Evolutionary conservation across 441 rosid species (phyloP), one percentile per base, ranked within the genome.

Genomic region (Mallotus japonicus): DNA sequence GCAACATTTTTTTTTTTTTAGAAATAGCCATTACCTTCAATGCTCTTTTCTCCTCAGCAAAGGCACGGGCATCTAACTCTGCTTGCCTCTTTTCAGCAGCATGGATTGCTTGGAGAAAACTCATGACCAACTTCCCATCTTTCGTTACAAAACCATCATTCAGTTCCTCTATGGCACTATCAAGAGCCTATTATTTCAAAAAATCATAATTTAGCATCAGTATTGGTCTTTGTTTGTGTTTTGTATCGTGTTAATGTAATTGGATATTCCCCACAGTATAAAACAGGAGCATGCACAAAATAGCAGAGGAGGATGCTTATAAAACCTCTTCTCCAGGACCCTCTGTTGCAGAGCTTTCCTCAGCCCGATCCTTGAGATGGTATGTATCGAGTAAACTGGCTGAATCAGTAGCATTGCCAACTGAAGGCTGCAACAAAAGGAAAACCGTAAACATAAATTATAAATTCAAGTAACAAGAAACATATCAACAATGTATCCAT

Each of bases 41-140:
- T 59, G 87, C 86, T 80, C 80, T 82, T 82, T 77, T 84, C 74
- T 93, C 94, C 80, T 87, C 88, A 56, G 89, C 78, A 83, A 92
- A 94, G 76, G 85, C 83, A 76, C 40, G 88, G 75, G 95, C 90
- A 87, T 93, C 98, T 71, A 89, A 69, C 75, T 92, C 90, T 65
- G 97, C 94, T 82, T 93, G 98, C 83, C 91, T 84, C 69, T 88
- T 83, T 83, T 93, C 97, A 75, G 98, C 97, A 50, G 83, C 86
- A 79, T 93, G 98, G 74, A 96, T 92, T 67, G 97, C 96, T 87
- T 87, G 78, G 42, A 95, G 85, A 85, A 96, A 93, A 78, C 86
- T 87, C 70, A 96, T 75, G 77, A 96, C 83, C 85, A 93, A 67
- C 74, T 86, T 92, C 69, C 97, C 97, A 80, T 90, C 93, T 73